Base-by-base conservation (phyloP, 2,329 filamentous ascomycete species). In the Cladophialophora exuberans region DNA sequence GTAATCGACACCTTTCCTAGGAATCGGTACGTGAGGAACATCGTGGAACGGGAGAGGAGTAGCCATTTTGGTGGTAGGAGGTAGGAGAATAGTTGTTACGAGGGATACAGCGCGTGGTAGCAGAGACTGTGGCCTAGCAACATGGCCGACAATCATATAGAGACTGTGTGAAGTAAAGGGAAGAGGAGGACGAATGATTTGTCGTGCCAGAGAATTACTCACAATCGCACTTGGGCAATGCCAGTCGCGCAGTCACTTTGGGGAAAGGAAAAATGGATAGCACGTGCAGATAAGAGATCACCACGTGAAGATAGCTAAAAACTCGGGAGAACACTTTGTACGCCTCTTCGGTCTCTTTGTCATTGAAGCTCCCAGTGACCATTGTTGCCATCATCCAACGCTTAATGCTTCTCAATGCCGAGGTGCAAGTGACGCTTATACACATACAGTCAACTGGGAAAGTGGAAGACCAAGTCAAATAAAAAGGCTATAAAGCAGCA, bases 1-100 rank as follows among this genome's bases (percentile, higher is more conserved):
- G 74, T 97, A 97, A 77, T 97, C 91, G 67, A 96, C 91, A 47
- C 93, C 93, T 72, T 88, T 88, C 58, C 80, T 82, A 62, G 93
- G 93, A 63, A 97, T 96, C 47, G 90, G 87, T 31, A 96, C 89
- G 69, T 79, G 84, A 69, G 87, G 86, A 65, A 51, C 53, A 33
- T 41, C 28, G n/a, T 33, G 36, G 20, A 26, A n/a, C 10, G 52
- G 20, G 1, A 46, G 15, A 9, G 47, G 42, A 25, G 52, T 41
- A 7, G 51, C 36, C 51, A 61, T 59, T 22, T 35, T 55, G 17
- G 31, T 11, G 20, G 41, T 31, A 3, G 25, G 33, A 20, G 48
- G 36, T n/a, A 48, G 38, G 3, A 25, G 45, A 22, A 54, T 22
- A 22, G 35, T 23, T 17, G 28, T 60, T 53, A 62, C 23, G 58